Base-by-base conservation (phyloP, 2,329 filamentous ascomycete species). In the Ceratocystis colombiana region DNA sequence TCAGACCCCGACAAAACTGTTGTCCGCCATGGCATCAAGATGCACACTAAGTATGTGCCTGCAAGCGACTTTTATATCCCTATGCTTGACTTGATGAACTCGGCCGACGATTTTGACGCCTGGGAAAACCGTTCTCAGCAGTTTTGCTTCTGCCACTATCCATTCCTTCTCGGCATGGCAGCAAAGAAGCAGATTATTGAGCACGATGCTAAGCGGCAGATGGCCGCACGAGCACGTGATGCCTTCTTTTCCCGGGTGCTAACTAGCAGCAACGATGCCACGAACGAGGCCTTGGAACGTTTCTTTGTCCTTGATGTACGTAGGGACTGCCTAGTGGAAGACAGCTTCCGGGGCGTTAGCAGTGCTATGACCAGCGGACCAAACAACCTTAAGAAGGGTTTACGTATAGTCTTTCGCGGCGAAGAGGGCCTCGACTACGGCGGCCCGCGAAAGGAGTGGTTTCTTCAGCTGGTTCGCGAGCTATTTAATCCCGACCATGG, bases 381-480 rank as follows among this genome's bases (percentile, higher is more conserved):
- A 64, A 89, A 93, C 71, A 91, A 96, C 69, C 86, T 96, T 73
- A 96, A 96, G 75, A 96, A 96, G 74, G 89, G 88, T 0, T 77
- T 96, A 33, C 85, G 88, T 20, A 94, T 96, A 68, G 86, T 88
- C 68, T 96, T 96, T 71, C 80, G 83, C 41, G 91, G 90, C 41
- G 92, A 96, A 76, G 92, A 96, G 75, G 92, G 92, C 3, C 86
- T 96, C 63, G 92, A 96, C 76, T 90, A 88, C 3, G 92, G 92
- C 46, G 92, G 92, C 0, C 79, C 96, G 66, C 85, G 90, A 66
- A 96, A 96, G 74, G 92, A 96, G 76, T 96, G 92, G 92, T 96
- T 96, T 73, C 77, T 96, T 63, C 82, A 96, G 67, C 81, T 96
- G 25, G 86, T 94, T 62, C 82, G 91, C 70, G 92, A 96, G 73